These are phyloP conservation scores for Naganishia vaughanmartiniae DNA, from an alignment of 768 basidiomycete species.

Conservation along the genomic window DNA sequence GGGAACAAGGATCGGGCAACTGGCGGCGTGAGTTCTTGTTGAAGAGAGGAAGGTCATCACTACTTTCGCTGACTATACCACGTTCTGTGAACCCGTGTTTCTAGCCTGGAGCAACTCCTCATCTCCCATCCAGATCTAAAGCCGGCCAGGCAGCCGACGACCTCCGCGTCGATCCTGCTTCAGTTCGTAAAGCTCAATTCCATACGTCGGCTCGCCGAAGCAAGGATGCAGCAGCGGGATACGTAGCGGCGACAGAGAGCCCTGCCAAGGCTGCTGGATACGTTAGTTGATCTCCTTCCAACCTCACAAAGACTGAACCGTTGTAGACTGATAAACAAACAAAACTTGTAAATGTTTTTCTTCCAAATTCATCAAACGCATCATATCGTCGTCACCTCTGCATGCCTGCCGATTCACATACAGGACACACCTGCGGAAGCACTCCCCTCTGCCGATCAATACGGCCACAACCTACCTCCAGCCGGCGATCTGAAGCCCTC, in stretches of 20 bases:
- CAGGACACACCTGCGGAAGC: constrained; percentile 37
- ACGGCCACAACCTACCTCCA: constrained; percentile 33
- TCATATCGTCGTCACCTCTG: not conserved
- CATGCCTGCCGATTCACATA: not conserved
- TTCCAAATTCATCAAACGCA: not conserved
- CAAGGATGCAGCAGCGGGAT: constrained; percentile 24
- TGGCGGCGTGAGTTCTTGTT: no score
- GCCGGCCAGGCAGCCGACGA: constrained; percentile 3
- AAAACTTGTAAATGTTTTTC: not conserved
- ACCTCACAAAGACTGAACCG: not conserved
- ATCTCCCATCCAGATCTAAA: constrained; percentile 40
- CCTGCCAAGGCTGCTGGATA: constrained; percentile 21
- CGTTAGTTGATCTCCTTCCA: constrained; percentile 18
- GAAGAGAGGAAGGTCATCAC: no score
- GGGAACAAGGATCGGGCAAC: no score
- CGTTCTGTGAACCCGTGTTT: not conserved
- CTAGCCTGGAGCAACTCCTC: constrained; percentile 41
- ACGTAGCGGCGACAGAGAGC: constrained; percentile 22
- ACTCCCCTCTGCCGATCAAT: constrained; percentile 32
- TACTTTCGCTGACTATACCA: no score
- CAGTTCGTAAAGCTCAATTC: constrained; percentile 34
- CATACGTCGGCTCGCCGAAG: constrained; percentile 35
- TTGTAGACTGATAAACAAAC: constrained; percentile 14
- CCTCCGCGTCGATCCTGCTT: constrained; percentile 23
- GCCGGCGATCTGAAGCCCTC: constrained; percentile 36